A percentile compares a stretch with the other conserved stretches of the same genome.
Evolutionary conservation across 1,284 basidiomycete genomes (phyloP).

Genomic region (Agroathelia rolfsii): DNA sequence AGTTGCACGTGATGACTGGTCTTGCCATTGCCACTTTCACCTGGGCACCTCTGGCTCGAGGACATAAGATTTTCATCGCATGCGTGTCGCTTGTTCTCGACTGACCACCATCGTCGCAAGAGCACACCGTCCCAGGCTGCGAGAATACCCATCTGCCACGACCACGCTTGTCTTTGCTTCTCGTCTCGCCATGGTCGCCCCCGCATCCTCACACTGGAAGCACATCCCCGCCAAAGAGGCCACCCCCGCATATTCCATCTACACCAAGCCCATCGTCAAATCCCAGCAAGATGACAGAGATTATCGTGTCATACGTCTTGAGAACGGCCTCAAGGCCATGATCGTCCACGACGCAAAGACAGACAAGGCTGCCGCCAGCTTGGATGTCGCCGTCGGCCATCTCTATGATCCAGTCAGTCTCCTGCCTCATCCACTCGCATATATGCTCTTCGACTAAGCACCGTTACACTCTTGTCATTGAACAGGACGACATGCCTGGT

Average conservation of each 20-base stretch:
- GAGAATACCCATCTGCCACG: no score
- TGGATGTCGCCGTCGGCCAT: slow-evolving; percentile 95
- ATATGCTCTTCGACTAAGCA: slow-evolving; percentile 5
- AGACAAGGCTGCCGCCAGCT: slow-evolving; percentile 91
- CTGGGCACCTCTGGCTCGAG: no score
- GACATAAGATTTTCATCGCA: no score
- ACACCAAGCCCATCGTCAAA: slow-evolving; percentile 62
- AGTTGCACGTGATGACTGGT: no score
- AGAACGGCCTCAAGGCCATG: slow-evolving; percentile 83
- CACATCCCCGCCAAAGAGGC: slow-evolving; percentile 21
- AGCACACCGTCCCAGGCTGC: no score
- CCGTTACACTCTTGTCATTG: slow-evolving; percentile 3
- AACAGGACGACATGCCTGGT: slow-evolving; percentile 76
- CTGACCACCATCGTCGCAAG: no score
- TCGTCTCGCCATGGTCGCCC: no score
- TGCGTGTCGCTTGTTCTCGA: no score
- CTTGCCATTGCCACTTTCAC: no score
- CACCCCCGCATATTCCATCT: slow-evolving; percentile 40
- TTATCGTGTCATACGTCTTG: slow-evolving; percentile 75
- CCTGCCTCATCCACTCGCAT: slow-evolving; percentile 3
- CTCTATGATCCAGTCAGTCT: slow-evolving; percentile 80
- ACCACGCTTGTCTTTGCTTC: no score
- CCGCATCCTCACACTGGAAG: no score
- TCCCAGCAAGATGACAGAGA: slow-evolving; percentile 70
- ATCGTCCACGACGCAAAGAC: slow-evolving; percentile 81